Base-by-base conservation (phyloP, 768 basidiomycete species). In the Paxillus rubicundulus region DNA sequence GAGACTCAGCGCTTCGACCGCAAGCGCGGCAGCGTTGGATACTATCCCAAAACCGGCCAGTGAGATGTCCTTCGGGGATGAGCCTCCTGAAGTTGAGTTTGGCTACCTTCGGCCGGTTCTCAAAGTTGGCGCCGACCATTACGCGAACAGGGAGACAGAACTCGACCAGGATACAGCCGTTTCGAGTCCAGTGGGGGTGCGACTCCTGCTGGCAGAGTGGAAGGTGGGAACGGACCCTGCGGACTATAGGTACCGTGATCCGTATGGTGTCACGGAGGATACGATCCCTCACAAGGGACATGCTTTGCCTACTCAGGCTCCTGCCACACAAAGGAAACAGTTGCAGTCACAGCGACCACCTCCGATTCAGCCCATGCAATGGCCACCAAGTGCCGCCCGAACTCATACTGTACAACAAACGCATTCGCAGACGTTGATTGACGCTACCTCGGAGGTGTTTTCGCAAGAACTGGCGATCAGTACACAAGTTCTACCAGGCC, bases 401-500 rank as follows among this genome's bases (percentile, higher is more conserved):
- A 55, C 56, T 13, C 60, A 60, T 33, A 34, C 45, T 6, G 44
- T 61, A 14, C 58, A 59, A 33, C 57, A 52, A 36, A 45, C 53
- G 16, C 49, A 58, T 47, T 61, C 61, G 20, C 65, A 60, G 44
- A 52, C n/a, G 44, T 61, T 40, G 18, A 38, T 55, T 12, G 45
- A 58, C 12, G 43, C 45, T n/a, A 40, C 39, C 20, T 34, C 49
- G 5, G 52, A 58, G 3, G 45, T 49, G 9, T 63, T 56, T 24
- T 71, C 72, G 16, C 82, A 85, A 54, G 76, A 77, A 16, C 56
- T 70, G 14, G 71, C 81, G 70, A 69, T 74, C 33, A 89, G 80
- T 56, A 92, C 89, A 2, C 89, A 92, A 63, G 69, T 85, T 7
- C 65, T 89, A 9, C 81, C 89, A 4, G 89, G 90, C 2, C 80